A percentile compares a stretch with the other conserved stretches of the same genome.
These are phyloP conservation scores for Globisporangium canariense DNA, from an alignment of 352 stramenopile species.

Conservation along the genomic window DNA sequence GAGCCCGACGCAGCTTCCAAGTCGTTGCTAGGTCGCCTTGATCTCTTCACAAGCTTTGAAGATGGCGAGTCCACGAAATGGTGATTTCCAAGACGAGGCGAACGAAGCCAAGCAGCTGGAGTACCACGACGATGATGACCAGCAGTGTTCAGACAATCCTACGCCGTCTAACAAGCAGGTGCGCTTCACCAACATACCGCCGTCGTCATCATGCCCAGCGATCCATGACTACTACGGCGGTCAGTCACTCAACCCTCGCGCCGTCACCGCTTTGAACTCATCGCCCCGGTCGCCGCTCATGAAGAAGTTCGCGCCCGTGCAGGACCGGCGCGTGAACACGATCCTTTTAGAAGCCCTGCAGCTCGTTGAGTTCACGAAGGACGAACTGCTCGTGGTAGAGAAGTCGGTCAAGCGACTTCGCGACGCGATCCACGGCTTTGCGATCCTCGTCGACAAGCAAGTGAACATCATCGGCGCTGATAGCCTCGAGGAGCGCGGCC, in stretches of 20 bases:
- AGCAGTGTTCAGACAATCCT: neutral
- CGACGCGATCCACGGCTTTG: slow-evolving; percentile 59
- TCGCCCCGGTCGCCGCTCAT: slow-evolving; percentile 39
- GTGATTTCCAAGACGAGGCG: neutral
- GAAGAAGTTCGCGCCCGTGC: slow-evolving; percentile 55
- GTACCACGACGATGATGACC: neutral
- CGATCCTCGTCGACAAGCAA: slow-evolving; percentile 73
- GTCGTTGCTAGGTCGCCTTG: neutral
- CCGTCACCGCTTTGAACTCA: neutral
- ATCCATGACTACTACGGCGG: slow-evolving; percentile 3
- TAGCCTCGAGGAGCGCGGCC: slow-evolving; percentile 38
- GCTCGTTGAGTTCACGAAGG: slow-evolving; percentile 56
- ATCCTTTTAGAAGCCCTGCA: slow-evolving; percentile 59
- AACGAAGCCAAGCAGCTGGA: neutral
- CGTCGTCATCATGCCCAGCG: neutral
- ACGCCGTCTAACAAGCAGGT: slow-evolving; percentile 6
- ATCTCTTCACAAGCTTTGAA: neutral
- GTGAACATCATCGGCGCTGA: slow-evolving; percentile 55
- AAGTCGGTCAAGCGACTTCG: slow-evolving; percentile 52
- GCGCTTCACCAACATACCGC: slow-evolving; percentile 11
- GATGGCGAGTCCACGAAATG: neutral
- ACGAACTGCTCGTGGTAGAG: slow-evolving; percentile 57
- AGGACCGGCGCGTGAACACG: slow-evolving; percentile 56
- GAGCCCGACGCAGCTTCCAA: neutral
- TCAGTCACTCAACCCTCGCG: slow-evolving; percentile 6